Base-by-base conservation (phyloP, 208 protist species). In the Wallacemonas sp. region DNA sequence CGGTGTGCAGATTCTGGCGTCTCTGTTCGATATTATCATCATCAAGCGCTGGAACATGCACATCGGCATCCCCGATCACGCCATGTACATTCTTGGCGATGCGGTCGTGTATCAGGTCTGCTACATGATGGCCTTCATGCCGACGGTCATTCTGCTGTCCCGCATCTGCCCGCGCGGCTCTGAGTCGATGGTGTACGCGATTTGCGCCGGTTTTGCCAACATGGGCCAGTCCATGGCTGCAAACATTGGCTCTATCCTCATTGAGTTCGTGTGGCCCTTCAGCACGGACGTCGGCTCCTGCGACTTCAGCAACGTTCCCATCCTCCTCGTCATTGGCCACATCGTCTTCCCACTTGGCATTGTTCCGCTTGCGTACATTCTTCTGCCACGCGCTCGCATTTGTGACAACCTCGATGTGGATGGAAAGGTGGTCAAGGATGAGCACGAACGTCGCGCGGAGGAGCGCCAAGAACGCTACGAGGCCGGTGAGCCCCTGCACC, bases 121-220 rank as follows among this genome's bases (percentile, higher is more conserved):
- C 58, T 46, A 60, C 34, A 80, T 80, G 73, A 60, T 84, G 31
- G 66, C 56, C 63, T 84, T 56, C 59, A 84, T 84, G 78, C 78
- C 78, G 8, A 68, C 66, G 27, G 64, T 73, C 27, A 51, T 84
- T 19, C 66, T 84, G 49, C 34, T 80, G 26, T 75, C 78, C 14
- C 64, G 61, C 9, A 36, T 84, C 44, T 84, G 78, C 45, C 78
- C 78, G 2, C 56, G 73, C 30, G 78, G 78, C 44, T 75, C 53
- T n/a, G 78, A 84, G 56, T 67, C 66, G 38, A 80, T 64, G 21
- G 73, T 80, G 65, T 84, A 80, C 60, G 62, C 78, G 6, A 63
- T 84, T 34, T 62, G 80, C 28, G 78, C 78, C n/a, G 78, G 63
- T 22, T 79, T 75, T 27, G 33, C 51, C 34, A 79, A 79, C 62